Conservation (phyloP, 1,284 basidiomycete genomes). For the Cutaneotrichosporon cavernicola region DNA sequence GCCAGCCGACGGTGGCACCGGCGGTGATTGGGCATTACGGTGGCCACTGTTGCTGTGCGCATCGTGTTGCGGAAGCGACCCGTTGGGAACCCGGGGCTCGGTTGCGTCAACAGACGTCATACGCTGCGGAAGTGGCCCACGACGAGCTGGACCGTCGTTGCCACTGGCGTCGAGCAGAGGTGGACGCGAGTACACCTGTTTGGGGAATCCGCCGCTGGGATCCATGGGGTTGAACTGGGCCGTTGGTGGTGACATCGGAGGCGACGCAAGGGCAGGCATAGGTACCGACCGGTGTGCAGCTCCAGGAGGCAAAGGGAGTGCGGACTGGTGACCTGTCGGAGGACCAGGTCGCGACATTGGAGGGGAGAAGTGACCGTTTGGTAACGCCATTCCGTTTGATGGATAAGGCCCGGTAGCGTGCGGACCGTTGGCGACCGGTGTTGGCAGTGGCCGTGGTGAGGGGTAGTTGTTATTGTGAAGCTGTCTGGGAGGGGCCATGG, state of each 20-base stretch:
- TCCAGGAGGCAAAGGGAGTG: slow-evolving; percentile 1
- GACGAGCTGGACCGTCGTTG: neutral
- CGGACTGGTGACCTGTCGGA: neutral
- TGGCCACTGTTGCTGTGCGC: neutral
- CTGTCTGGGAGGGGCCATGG: slow-evolving; percentile 6
- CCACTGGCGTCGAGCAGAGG: slow-evolving; percentile 18
- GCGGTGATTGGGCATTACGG: neutral
- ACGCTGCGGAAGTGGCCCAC: neutral
- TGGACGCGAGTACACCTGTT: slow-evolving; percentile 23
- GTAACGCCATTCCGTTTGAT: neutral
- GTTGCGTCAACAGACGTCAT: neutral
- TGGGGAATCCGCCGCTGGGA: slow-evolving; percentile 9
- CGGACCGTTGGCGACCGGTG: neutral
- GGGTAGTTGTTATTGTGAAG: neutral
- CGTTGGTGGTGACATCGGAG: slow-evolving; percentile 12
- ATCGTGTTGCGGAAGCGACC: neutral
- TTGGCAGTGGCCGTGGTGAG: slow-evolving; percentile 5
- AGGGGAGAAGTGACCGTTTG: slow-evolving; percentile 3
- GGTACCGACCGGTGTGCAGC: slow-evolving; percentile 7
- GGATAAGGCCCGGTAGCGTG: neutral
- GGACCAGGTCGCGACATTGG: neutral
- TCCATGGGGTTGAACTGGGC: neutral
- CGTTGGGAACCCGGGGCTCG: neutral
- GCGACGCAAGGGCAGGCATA: slow-evolving; percentile 11
- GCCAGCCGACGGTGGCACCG: neutral